phyloP scores from a whole-genome alignment of 345 rosid species.

The Brassica carinata region DNA sequence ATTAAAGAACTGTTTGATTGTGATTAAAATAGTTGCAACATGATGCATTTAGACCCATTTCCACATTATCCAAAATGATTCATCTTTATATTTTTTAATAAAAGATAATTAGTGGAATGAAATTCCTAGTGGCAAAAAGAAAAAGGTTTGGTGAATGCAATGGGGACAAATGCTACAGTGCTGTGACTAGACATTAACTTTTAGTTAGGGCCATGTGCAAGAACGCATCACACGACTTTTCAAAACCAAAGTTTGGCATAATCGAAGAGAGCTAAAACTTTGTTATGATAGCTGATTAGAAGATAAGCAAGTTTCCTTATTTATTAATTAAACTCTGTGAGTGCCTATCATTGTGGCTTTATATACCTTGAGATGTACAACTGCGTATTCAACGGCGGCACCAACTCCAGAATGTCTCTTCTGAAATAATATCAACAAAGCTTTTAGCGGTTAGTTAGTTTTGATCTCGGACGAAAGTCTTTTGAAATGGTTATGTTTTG shows the following conservation, averaged over 20 bases:
- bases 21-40: constrained; percentile 8
- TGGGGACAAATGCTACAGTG: constrained; percentile 14
- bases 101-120: constrained; percentile 1
- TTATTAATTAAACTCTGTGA: not conserved
- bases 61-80: constrained; percentile 22
- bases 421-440: not conserved
- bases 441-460: not conserved
- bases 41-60: constrained; percentile 27
- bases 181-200: constrained; percentile 31
- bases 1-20: not conserved
- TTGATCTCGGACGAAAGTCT: not conserved
- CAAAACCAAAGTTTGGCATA: not conserved
- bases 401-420: constrained; percentile 54
- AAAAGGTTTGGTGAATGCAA: constrained; percentile 15
- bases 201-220: constrained; percentile 21
- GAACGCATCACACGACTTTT: constrained; percentile 9
- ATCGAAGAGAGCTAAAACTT: constrained; percentile 5
- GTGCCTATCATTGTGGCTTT: constrained; percentile 8
- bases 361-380: constrained; percentile 86
- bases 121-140: constrained; percentile 16
- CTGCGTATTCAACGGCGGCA: constrained; percentile 89
- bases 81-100: not conserved
- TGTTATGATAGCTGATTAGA: constrained; percentile 1
- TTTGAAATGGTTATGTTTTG: not conserved
- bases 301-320: constrained; percentile 8